Evolutionary conservation across 176 grass and related monocot genomes (phyloP), one percentile per base, ranked within the genome.

Genomic region (Tillandsia leiboldiana): DNA sequence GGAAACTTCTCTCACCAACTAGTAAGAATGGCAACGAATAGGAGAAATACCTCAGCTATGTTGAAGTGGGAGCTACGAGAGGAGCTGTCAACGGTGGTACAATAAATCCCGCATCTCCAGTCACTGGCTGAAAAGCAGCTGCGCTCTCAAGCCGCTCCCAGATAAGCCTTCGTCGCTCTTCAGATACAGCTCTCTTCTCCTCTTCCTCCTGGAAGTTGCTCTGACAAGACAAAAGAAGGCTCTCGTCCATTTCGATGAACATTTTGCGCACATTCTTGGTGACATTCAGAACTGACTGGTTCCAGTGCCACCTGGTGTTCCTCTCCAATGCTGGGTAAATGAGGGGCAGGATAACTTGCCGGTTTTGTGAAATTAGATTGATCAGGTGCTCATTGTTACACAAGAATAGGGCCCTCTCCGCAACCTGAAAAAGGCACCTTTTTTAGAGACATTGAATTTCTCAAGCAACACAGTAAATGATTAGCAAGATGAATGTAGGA

Each of bases 351-450:
- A 99, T 86, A 24, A 90, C 82, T 79, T 94, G 95, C 50, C 90
- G 82, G 17, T 99, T 90, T 78, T 99, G 87, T 20, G 95, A 82
- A 12, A 99, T 92, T 78, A 99, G 74, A 65, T 72, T 86, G 0
- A 99, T 85, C 76, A 99, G 65, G 51, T 94, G 95, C 59, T 99
- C 90, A 14, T 99, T 99, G 61, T 99, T 99, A 84, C 90, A 99
- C 72, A 99, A 76, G 79, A 99, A 90, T 67, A 99, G 72, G 5
- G 95, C 82, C 67, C 95, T 90, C 70, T 99, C 95, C 12, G 95
- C 90, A 82, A 99, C 90, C 95, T 99, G 90, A 69, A 77, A 69
- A 77, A 59, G n/a, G 13, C 49, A 66, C 15, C 27, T 66, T 7
- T 61, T 9, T 61, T 61, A 61, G 15, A 9, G 22, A 61, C 10